Base-by-base conservation (phyloP, 371 early-diverging fungal species). In the Syncephalastrum monosporum region DNA sequence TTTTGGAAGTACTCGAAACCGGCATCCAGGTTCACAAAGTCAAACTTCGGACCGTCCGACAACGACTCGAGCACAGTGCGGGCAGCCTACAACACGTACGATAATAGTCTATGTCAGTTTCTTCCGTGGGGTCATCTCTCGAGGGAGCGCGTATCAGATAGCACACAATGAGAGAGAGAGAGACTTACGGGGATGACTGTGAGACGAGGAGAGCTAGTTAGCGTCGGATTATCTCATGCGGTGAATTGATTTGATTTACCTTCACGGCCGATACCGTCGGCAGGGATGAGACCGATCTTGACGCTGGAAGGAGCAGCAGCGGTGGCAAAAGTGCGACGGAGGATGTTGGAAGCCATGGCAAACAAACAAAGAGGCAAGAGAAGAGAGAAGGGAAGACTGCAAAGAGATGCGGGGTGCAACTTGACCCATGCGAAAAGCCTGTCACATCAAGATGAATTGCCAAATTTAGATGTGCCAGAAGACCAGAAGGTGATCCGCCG, bases 221-320 rank as follows among this genome's bases (percentile, higher is more conserved):
- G 21, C 10, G n/a, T 19, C 19, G 2, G 21, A 23, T 29, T 10
- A 25, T 50, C 12, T 4, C 6, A 50, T 50, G n/a, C 6, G 17
- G 4, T 5, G 10, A 42, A 42, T 24, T 14, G 5, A 50, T 16
- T 15, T 23, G 19, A 23, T 27, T 60, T 69, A 73, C 79, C 97
- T 82, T 96, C 96, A 59, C 83, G 77, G 57, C 96, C 96, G 56
- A 97, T 97, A 55, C 97, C 96, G 70, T 97, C 97, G 45, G 92
- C 96, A 24, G 95, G 95, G 65, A 96, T 91, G 59, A 97, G 76
- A 16, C 93, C 96, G 62, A 96, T 92, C 53, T 86, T 94, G 54
- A 90, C 74, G 24, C 81, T 67, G 60, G 82, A 82, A 50, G 77
- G 65, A 16, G 71, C 51, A 38, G 66, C 57, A 54, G 74, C 61